These are phyloP conservation scores for Monosporascus sp. DNA, from an alignment of 2,329 filamentous ascomycete genomes.

Conservation along the genomic window DNA sequence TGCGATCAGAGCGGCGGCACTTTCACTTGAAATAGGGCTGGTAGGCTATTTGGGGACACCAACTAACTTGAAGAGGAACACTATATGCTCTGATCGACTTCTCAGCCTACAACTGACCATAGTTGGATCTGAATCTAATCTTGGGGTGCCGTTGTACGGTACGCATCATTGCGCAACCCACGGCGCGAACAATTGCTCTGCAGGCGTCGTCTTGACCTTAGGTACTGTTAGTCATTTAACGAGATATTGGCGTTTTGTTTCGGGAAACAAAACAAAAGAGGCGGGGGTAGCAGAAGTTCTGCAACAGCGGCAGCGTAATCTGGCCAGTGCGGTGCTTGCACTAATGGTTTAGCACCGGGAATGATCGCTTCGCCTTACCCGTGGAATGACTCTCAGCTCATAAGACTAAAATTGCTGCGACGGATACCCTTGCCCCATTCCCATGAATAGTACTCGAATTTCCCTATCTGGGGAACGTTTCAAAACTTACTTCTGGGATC, in stretches of 20 bases:
- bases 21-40: conserved; percentile 11
- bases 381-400: not conserved
- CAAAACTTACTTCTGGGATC: not conserved
- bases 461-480: not conserved
- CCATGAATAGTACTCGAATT: not conserved
- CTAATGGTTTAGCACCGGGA: not conserved
- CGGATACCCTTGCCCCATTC: not conserved
- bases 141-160: no score
- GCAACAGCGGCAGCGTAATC: not conserved
- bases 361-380: not conserved
- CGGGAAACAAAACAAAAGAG: not conserved
- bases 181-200: no score
- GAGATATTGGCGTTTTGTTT: no score
- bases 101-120: no score
- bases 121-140: no score
- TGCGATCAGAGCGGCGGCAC: conserved; percentile 1
- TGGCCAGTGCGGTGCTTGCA: not conserved
- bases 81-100: no score
- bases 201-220: no score
- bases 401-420: not conserved
- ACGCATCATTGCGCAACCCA: no score
- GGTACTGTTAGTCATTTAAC: no score
- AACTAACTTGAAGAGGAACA: conserved; percentile 2
- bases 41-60: conserved; percentile 9
- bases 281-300: not conserved